A percentile compares a stretch with the other conserved stretches of the same genome.
Conservation (phyloP, 108 stramenopile genomes). For the Nitzschia sp. region DNA sequence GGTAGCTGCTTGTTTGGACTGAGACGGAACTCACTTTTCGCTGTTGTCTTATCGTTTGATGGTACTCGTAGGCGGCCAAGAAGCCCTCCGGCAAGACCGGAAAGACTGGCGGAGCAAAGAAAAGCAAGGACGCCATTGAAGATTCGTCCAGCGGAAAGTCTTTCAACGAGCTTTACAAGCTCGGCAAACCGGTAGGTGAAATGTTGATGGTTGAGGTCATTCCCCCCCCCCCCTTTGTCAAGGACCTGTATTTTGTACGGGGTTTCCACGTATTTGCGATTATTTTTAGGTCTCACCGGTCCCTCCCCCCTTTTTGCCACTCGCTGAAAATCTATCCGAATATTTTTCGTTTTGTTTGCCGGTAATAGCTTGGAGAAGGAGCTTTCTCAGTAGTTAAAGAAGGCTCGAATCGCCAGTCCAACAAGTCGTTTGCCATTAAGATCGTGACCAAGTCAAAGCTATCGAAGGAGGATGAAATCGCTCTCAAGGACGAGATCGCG, state of each 20-base stretch:
- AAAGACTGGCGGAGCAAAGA: background rate
- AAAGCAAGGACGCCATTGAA: constrained; percentile 14
- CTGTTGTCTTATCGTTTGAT: too few species aligned
- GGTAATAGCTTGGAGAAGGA: constrained; percentile 83
- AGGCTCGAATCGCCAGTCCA: constrained; percentile 45
- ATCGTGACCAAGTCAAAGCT: constrained; percentile 84
- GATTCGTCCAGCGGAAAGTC: constrained; percentile 48
- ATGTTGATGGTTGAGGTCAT: background rate
- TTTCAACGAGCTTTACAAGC: constrained; percentile 59
- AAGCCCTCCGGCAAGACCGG: background rate
- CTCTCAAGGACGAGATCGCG: constrained; percentile 77
- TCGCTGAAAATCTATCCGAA: background rate
- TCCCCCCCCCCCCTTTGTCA: too few species aligned
- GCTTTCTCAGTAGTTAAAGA: constrained; percentile 82
- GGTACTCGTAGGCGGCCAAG: background rate
- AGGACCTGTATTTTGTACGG: too few species aligned
- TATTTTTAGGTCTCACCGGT: background rate
- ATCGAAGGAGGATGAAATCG: constrained; percentile 78
- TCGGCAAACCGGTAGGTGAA: constrained; percentile 56
- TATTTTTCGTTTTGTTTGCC: background rate
- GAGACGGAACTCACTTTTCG: background rate
- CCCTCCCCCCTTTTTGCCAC: background rate
- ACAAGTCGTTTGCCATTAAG: constrained; percentile 77
- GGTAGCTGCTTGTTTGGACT: background rate
- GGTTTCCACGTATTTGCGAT: background rate